phyloP scores from a whole-genome alignment of 2,329 filamentous ascomycete species.

The Botrytis fabae region DNA sequence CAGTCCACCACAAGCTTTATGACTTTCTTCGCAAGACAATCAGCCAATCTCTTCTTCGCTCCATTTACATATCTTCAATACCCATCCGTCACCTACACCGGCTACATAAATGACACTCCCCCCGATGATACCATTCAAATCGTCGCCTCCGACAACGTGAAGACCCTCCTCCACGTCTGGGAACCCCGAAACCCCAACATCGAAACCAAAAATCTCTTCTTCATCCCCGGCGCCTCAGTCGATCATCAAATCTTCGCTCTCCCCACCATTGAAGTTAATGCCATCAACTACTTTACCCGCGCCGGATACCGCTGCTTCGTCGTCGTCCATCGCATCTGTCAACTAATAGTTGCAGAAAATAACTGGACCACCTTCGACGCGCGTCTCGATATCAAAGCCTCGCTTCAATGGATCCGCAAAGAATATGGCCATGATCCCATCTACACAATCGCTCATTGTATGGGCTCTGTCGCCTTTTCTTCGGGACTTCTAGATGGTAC shows the following conservation, averaged over 20 bases:
- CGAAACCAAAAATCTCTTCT: conserved; percentile 53
- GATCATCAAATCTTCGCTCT: conserved; percentile 64
- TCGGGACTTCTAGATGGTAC: conserved; percentile 62
- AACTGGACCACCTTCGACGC: conserved; percentile 61
- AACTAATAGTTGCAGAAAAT: conserved; percentile 50
- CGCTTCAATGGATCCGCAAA: conserved; percentile 53
- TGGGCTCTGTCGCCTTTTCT: conserved; percentile 60
- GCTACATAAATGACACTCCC: conserved; percentile 54
- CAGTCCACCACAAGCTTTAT: conserved; percentile 53
- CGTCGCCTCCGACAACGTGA: conserved; percentile 53
- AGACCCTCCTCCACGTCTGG: conserved; percentile 57
- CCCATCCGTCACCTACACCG: conserved; percentile 49
- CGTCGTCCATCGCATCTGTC: conserved; percentile 58
- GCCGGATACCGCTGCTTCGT: conserved; percentile 62
- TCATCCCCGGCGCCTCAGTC: conserved; percentile 63
- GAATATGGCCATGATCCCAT: conserved; percentile 44
- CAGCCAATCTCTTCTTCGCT: conserved; percentile 53
- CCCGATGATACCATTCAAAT: conserved; percentile 49
- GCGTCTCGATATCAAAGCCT: conserved; percentile 58
- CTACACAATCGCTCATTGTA: conserved; percentile 63
- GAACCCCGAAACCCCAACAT: conserved; percentile 46
- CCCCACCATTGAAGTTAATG: conserved; percentile 63
- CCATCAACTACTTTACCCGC: conserved; percentile 61
- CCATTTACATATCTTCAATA: conserved; percentile 59
- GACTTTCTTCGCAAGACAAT: conserved; percentile 56